Base-by-base conservation (phyloP, 2,329 filamentous ascomycete species). In the Myriangium duriaei region DNA sequence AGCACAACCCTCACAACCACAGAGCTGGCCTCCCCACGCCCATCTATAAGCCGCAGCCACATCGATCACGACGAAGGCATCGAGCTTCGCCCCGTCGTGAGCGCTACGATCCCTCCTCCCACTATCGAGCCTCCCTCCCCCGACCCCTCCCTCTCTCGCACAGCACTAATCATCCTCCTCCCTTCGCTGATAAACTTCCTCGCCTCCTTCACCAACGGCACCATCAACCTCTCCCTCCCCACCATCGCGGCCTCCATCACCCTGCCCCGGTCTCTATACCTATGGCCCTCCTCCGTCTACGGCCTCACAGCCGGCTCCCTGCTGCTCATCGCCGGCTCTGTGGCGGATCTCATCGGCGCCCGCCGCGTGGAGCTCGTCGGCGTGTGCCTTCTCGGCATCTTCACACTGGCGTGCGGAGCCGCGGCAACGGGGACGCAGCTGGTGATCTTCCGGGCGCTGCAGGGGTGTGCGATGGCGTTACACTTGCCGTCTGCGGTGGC, bases 301-400 rank as follows among this genome's bases (percentile, higher is more conserved):
- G 11, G 60, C 61, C 1, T 70, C 11, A 64, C 64, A 0, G 61
- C 61, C 35, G 64, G 63, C 32, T 65, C 64, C 34, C 62, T 63
- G 4, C 59, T 71, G 0, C 54, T 71, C 0, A 49, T 70, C 1
- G 57, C 60, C 3, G 68, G 68, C 2, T 64, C 67, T 3, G 48
- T 71, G 7, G 59, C 65, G 5, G 67, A 71, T 51, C 59, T 67
- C 0, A 56, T 70, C 3, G 68, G 68, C 1, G 62, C 57, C 34
- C 51, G 60, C 38, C 45, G 56, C 21, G 60, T 67, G 47, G 64
- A 68, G 35, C 51, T 68, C 3, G 51, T 58, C 0, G 67, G 64
- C 2, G 62, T 56, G 13, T 51, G 66, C 4, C 49, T 67, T 1
- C 54, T 64, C 28, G 57, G 57, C 21, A 47, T 53, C 10, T 64